A percentile compares a stretch with the other conserved stretches of the same genome.
Conservation (phyloP, 805 yeast species). For the Yarrowia sp. region DNA sequence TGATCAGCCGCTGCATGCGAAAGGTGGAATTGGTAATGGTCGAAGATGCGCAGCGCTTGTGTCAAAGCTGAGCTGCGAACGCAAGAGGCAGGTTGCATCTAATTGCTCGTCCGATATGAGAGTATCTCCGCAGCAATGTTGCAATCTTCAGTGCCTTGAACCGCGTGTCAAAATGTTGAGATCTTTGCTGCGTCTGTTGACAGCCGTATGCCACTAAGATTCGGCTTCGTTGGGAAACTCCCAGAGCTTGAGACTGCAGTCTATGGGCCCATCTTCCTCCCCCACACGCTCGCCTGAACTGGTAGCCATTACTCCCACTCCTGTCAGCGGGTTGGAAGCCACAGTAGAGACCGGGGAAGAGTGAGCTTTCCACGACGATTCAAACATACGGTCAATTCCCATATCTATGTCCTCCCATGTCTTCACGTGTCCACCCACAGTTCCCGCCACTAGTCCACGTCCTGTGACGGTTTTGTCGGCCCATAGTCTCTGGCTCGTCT, state of each 20-base stretch:
- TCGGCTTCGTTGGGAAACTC: slow-evolving; percentile 9
- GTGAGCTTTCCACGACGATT: slow-evolving; percentile 28
- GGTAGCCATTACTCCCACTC: slow-evolving; percentile 27
- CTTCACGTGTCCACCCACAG: slow-evolving; percentile 16
- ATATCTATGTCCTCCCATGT: slow-evolving; percentile 26
- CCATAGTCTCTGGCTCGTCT: slow-evolving; percentile 33
- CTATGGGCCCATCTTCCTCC: slow-evolving; percentile 12
- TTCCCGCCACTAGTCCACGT: slow-evolving; percentile 28
- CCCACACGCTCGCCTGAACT: slow-evolving; percentile 29
- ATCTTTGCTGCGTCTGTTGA: neutral
- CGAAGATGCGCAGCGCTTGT: too few relatives aligned
- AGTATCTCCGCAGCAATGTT: too few relatives aligned
- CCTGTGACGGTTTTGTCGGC: slow-evolving; percentile 26
- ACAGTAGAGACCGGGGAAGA: slow-evolving; percentile 28
- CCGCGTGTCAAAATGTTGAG: neutral
- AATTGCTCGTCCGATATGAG: too few relatives aligned
- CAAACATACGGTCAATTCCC: slow-evolving; percentile 16
- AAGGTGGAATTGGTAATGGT: too few relatives aligned
- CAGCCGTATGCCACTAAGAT: neutral
- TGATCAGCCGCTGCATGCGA: too few relatives aligned
- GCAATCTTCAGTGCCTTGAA: too few relatives aligned
- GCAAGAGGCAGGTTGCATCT: too few relatives aligned
- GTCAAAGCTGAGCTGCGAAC: too few relatives aligned
- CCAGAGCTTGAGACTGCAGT: slow-evolving; percentile 29
- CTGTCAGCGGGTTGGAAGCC: slow-evolving; percentile 29